Conservation (phyloP, 2,329 filamentous ascomycete species). For the Penicillium polonicum region DNA sequence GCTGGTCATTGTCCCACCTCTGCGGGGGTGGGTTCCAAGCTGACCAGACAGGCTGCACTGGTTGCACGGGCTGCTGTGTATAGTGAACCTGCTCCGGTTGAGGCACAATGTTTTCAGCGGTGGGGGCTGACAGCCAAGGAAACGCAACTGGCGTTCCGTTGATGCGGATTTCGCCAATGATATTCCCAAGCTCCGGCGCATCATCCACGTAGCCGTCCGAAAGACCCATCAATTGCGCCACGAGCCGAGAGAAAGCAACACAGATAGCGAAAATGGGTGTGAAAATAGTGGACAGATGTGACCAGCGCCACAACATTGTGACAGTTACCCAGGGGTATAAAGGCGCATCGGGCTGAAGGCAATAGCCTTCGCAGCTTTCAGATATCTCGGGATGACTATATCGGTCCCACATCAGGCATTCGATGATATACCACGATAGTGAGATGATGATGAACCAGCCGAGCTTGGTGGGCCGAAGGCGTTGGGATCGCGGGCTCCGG, state of each 20-base stretch:
- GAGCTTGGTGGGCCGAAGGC: constrained; percentile 37
- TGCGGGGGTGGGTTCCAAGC: constrained; percentile 8
- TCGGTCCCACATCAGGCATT: constrained; percentile 50
- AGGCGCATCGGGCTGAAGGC: constrained; percentile 53
- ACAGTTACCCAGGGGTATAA: constrained; percentile 56
- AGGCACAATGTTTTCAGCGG: constrained; percentile 14
- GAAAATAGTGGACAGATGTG: constrained; percentile 35
- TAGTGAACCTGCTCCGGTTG: constrained; percentile 2
- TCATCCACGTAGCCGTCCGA: constrained; percentile 46
- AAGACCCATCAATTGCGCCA: constrained; percentile 39
- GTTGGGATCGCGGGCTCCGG: constrained; percentile 27
- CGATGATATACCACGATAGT: constrained; percentile 51
- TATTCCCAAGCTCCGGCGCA: constrained; percentile 21
- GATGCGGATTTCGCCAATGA: constrained; percentile 33
- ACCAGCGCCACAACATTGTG: constrained; percentile 53
- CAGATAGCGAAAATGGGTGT: constrained; percentile 33
- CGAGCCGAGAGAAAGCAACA: constrained; percentile 32
- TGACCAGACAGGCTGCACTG: constrained; percentile 16
- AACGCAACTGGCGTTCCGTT: constrained; percentile 29
- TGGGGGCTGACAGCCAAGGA: constrained; percentile 20
- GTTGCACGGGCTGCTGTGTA: constrained; percentile 8
- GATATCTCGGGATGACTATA: constrained; percentile 55
- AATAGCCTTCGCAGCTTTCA: constrained; percentile 50
- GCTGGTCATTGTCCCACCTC: constrained; percentile 16
- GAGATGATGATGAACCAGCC: constrained; percentile 43